Conservation (phyloP, 2,329 filamentous ascomycete species). For the Colletotrichum coccodes region DNA sequence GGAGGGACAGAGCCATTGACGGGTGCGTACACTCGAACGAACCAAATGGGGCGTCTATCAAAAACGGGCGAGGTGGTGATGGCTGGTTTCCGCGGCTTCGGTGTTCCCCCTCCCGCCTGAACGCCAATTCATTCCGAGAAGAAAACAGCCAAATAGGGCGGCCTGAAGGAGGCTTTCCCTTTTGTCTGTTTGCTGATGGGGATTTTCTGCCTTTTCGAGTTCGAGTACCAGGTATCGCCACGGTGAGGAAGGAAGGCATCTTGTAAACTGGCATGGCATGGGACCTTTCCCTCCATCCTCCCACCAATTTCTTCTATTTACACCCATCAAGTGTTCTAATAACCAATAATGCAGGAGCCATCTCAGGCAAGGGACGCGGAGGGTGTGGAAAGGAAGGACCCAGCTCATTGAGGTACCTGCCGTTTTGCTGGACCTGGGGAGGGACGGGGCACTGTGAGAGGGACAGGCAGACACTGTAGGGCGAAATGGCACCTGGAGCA, state of each 20-base stretch:
- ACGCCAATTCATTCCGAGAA: not conserved
- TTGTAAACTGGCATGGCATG: not conserved
- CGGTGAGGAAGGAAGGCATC: not conserved
- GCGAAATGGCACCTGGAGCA: constrained; percentile 8
- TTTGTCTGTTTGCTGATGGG: not conserved
- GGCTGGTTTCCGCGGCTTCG: not conserved
- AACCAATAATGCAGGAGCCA: not conserved
- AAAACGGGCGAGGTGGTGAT: not conserved
- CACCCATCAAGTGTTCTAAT: not conserved
- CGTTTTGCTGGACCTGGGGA: constrained; percentile 2
- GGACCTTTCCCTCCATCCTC: not conserved
- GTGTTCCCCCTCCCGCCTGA: not conserved
- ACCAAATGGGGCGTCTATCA: constrained; percentile 4
- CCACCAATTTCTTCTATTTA: not conserved
- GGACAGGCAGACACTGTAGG: constrained; percentile 12
- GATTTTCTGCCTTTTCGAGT: not conserved
- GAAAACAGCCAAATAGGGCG: not conserved
- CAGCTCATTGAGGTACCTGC: not conserved
- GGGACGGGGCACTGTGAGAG: not conserved
- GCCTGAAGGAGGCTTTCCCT: not conserved
- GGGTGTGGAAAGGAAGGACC: not conserved
- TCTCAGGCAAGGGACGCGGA: not conserved
- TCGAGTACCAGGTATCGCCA: not conserved
- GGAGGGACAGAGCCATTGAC: not conserved
- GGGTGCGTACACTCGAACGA: not conserved